These are phyloP conservation scores for Discostella pseudostelligera DNA, from an alignment of 108 stramenopile species.

Conservation along the genomic window DNA sequence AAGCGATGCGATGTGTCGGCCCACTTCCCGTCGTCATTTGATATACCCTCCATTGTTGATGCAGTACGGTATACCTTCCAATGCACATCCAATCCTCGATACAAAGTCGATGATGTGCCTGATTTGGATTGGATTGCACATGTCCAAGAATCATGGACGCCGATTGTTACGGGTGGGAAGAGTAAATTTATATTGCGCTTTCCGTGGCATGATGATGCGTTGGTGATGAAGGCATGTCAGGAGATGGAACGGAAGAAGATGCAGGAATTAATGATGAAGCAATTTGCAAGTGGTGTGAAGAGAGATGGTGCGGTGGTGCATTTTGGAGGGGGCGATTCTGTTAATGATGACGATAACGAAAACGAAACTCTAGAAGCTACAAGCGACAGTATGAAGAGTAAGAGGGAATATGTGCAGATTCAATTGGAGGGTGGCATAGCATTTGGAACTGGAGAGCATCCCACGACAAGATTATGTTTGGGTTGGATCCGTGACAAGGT, in stretches of 20 bases:
- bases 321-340: conserved; percentile 23
- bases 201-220: conserved; percentile 70
- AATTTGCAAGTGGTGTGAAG: conserved; percentile 31
- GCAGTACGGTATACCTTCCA: conserved; percentile 51
- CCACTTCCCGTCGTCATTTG: conserved; percentile 65
- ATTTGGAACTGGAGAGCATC: conserved; percentile 89
- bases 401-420: conserved; percentile 48
- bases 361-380: conserved; percentile 4
- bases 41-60: conserved; percentile 53
- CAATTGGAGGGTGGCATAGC: conserved; percentile 77
- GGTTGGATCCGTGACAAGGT: conserved; percentile 55
- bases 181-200: conserved; percentile 62
- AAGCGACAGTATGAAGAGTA: neutral
- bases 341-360: conserved; percentile 8
- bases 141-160: conserved; percentile 77
- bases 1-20: conserved; percentile 73
- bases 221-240: conserved; percentile 50
- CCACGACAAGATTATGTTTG: conserved; percentile 78
- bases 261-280: conserved; percentile 25
- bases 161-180: conserved; percentile 52
- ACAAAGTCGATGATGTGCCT: conserved; percentile 53
- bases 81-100: conserved; percentile 19
- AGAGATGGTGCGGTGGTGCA: conserved; percentile 43
- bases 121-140: conserved; percentile 79
- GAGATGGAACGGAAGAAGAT: conserved; percentile 34